phyloP scores from a whole-genome alignment of 495 filamentous ascomycete species.

The Daldinia concentrica region DNA sequence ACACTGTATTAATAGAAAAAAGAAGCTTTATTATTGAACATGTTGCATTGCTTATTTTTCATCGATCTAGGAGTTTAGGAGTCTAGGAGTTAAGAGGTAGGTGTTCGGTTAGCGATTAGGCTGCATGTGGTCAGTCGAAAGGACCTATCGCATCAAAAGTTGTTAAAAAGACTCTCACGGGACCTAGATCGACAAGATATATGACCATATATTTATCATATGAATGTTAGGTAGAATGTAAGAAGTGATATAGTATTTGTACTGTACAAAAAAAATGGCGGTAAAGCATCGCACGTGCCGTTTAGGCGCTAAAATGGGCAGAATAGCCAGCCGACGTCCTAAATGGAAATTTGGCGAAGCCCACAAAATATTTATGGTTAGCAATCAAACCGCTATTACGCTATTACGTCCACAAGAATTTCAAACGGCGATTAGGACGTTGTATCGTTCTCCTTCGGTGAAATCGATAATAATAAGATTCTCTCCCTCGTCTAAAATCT shows the following conservation, averaged over 20 bases:
- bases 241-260: neutral
- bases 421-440: slow-evolving; percentile 10
- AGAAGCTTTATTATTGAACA: too few relatives aligned
- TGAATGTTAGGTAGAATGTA: neutral
- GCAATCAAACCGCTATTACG: slow-evolving; percentile 15
- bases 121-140: neutral
- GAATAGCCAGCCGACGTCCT: slow-evolving; percentile 23
- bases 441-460: neutral
- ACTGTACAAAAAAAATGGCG: slow-evolving; percentile 8
- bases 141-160: neutral
- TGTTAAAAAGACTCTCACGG: neutral
- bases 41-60: too few relatives aligned
- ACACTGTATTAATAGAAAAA: too few relatives aligned
- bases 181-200: neutral
- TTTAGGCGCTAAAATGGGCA: slow-evolving; percentile 25
- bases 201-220: neutral
- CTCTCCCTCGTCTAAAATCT: neutral
- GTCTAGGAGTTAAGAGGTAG: too few relatives aligned
- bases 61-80: too few relatives aligned
- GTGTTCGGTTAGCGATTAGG: too few relatives aligned
- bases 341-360: slow-evolving; percentile 35
- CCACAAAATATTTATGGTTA: slow-evolving; percentile 39
- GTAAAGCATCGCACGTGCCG: slow-evolving; percentile 34
- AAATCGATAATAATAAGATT: slow-evolving; percentile 1
- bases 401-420: slow-evolving; percentile 24